phyloP scores from a whole-genome alignment of 2,329 filamentous ascomycete genomes.

The Cytospora leucostoma region DNA sequence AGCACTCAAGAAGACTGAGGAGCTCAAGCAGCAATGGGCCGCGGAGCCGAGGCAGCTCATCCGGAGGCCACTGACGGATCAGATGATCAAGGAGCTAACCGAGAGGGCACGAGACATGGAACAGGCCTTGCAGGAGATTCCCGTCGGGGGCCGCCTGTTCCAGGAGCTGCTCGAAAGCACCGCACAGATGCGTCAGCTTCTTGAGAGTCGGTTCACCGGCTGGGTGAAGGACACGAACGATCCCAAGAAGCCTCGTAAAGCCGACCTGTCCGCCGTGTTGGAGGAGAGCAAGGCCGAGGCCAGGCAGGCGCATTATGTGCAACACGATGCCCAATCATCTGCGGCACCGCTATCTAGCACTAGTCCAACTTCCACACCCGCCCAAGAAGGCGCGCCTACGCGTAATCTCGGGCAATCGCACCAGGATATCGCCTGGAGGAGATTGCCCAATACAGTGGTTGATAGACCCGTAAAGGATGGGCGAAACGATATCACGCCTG shows the following conservation, averaged over 20 bases:
- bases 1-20: neutral
- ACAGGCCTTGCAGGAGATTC: constrained; percentile 3
- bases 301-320: no score
- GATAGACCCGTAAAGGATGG: neutral
- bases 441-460: neutral
- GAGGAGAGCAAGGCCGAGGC: no score
- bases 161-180: constrained; percentile 8
- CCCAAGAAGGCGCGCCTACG: no score
- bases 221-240: neutral
- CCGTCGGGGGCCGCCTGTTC: neutral
- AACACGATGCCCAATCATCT: no score
- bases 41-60: neutral
- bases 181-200: constrained; percentile 4
- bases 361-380: no score
- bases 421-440: no score
- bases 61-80: constrained; percentile 1
- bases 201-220: constrained; percentile 5
- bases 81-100: neutral
- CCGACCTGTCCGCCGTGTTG: neutral
- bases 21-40: neutral
- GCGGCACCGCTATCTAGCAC: no score
- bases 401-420: no score
- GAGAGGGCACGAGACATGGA: constrained; percentile 12
- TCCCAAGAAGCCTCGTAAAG: neutral
- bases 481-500: neutral